Evolutionary conservation across 257 asterid species (phyloP), one percentile per base, ranked within the genome.

Genomic region (Salvia miltiorrhiza): DNA sequence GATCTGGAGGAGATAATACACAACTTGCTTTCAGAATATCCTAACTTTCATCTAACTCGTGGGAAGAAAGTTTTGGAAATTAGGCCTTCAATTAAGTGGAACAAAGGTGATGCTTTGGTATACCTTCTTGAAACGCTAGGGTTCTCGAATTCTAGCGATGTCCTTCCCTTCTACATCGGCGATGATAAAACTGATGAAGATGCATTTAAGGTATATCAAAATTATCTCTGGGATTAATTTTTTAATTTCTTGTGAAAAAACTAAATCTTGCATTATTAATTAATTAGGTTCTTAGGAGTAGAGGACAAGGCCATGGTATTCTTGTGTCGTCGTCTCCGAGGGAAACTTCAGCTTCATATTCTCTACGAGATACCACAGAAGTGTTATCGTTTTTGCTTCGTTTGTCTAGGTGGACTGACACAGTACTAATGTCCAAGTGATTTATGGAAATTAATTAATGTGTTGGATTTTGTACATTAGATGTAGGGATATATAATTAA

Each of bases 171-270:
- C 37, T 92, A 86, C 57, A 78, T 92, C 0, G 96, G 98, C 4
- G 98, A 89, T 53, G 98, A 92, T 72, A 81, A 65, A 66, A 87
- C 96, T 6, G 98, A 92, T 13, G 98, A 92, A 80, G 98, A 92
- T 62, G 98, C 94, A 1, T 92, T 92, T 53, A 83, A 86, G 96
- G 97, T 91, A n/a, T n/a, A n/a, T n/a, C n/a, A n/a, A n/a, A n/a
- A n/a, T n/a, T n/a, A n/a, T n/a, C n/a, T n/a, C n/a, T n/a, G n/a
- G n/a, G n/a, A 7, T 47, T 47, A n/a, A 14, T 47, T 16, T 10
- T 16, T 13, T 2, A 13, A 5, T 47, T 47, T 0, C 20, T 8
- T 19, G 8, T 37, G 3, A 0, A 30, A 30, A 30, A 30, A 30
- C 4, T 2, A 1, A 47, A 16, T 19, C 1, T 49, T 19, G 26